Conservation (phyloP, 495 filamentous ascomycete genomes). For the Neurospora sp. region DNA sequence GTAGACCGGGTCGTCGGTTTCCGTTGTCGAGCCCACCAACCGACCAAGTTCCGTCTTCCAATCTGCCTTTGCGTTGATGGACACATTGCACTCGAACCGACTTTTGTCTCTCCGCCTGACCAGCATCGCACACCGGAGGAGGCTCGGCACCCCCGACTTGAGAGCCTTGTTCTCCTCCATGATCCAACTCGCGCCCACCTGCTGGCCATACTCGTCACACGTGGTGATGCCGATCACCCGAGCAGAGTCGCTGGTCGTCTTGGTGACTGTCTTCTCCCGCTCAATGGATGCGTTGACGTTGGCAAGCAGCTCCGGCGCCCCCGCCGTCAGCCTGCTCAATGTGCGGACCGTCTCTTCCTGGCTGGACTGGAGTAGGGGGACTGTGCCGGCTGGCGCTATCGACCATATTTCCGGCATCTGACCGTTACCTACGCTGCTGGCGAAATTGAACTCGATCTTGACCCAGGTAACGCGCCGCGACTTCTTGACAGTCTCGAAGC, state of each 20-base stretch:
- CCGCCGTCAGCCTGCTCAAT: neutral
- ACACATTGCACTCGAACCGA: constrained; percentile 13
- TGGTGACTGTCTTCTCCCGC: constrained; percentile 9
- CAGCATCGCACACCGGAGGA: constrained; percentile 15
- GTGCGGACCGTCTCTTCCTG: neutral
- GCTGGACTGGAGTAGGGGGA: neutral
- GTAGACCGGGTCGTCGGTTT: constrained; percentile 15
- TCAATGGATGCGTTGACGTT: constrained; percentile 1
- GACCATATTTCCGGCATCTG: neutral
- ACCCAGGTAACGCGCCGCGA: neutral
- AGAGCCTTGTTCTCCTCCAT: constrained; percentile 13
- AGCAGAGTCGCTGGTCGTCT: constrained; percentile 9
- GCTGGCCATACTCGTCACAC: constrained; percentile 8
- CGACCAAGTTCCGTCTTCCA: constrained; percentile 5
- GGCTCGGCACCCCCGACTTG: constrained; percentile 14
- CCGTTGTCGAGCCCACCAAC: neutral
- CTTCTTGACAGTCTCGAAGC: constrained; percentile 2
- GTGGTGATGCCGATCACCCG: constrained; percentile 4
- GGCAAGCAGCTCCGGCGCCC: constrained; percentile 1
- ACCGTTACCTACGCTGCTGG: neutral
- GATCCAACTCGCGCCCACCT: constrained; percentile 13
- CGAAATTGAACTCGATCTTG: constrained; percentile 1
- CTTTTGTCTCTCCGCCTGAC: constrained; percentile 12
- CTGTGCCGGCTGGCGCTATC: neutral
- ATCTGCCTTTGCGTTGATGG: constrained; percentile 15